Evolutionary conservation across 352 stramenopile genomes (phyloP).

Genomic region (Globisporangium nagaii): DNA sequence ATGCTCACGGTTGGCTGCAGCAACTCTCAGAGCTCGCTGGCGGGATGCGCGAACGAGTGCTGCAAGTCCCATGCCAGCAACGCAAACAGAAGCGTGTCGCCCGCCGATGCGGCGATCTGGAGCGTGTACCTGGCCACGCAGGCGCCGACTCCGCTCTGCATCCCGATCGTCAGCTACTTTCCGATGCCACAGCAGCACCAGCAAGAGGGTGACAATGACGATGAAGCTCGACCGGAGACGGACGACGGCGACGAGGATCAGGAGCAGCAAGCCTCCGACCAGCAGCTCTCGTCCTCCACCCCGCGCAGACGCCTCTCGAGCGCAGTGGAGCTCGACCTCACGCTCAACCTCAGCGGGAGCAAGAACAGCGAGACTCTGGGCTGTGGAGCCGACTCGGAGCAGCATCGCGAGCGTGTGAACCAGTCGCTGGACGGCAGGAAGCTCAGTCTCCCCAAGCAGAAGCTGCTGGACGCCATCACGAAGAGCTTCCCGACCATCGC

Average conservation of each 20-base stretch:
- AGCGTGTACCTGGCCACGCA: conserved; percentile 44
- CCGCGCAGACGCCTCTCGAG: conserved; percentile 45
- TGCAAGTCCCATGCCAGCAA: conserved; percentile 29
- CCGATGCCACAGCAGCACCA: background rate
- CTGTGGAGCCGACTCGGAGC: background rate
- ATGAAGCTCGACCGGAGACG: conserved; percentile 9
- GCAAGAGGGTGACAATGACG: conserved; percentile 3
- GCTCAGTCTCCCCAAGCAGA: conserved; percentile 60
- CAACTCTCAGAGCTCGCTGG: too few species aligned
- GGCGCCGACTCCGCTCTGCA: conserved; percentile 38
- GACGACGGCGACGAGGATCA: conserved; percentile 5
- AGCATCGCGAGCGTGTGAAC: background rate
- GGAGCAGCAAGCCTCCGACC: background rate
- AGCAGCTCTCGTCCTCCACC: conserved; percentile 23
- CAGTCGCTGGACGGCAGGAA: conserved; percentile 10
- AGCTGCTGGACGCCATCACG: conserved; percentile 56
- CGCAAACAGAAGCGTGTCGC: background rate
- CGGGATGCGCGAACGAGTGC: conserved; percentile 27
- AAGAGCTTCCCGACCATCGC: conserved; percentile 27
- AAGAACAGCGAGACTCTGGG: conserved; percentile 6
- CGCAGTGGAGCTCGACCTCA: conserved; percentile 43
- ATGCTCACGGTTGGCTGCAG: conserved; percentile 57
- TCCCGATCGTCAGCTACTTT: conserved; percentile 10
- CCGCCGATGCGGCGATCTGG: conserved; percentile 38
- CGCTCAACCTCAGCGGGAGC: conserved; percentile 22